Evolutionary conservation across 1,139 yeast species (phyloP).

Genomic region (Protomyces inouyei): DNA sequence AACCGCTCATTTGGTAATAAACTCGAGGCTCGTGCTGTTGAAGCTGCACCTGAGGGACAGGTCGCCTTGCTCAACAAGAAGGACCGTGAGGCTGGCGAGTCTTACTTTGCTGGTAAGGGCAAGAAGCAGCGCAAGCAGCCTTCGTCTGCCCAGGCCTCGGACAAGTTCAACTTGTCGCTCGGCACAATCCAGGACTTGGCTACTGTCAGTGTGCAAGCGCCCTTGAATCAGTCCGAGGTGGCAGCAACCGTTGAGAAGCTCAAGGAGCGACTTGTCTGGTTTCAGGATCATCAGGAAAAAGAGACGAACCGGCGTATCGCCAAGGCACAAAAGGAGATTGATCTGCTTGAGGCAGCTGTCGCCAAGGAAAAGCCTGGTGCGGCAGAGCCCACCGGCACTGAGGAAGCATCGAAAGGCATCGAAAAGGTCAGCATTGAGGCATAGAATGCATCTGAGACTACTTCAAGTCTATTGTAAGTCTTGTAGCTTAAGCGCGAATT

Average conservation of each 20-base stretch:
- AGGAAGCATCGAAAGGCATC: neutral
- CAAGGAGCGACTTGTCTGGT: slow-evolving; percentile 67
- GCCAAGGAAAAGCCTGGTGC: neutral
- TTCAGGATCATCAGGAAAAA: slow-evolving; percentile 69
- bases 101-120: slow-evolving; percentile 54
- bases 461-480: too few relatives aligned
- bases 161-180: slow-evolving; percentile 71
- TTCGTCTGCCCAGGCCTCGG: slow-evolving; percentile 35
- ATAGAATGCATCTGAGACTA: neutral
- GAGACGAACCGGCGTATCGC: slow-evolving; percentile 54
- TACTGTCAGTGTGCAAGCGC: slow-evolving; percentile 73
- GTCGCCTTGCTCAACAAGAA: slow-evolving; percentile 43
- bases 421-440: neutral
- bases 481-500: too few relatives aligned
- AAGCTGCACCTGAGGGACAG: slow-evolving; percentile 39
- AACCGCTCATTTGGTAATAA: slow-evolving; percentile 28
- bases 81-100: slow-evolving; percentile 57
- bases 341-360: slow-evolving; percentile 29
- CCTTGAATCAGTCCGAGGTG: slow-evolving; percentile 71
- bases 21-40: slow-evolving; percentile 37
- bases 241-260: slow-evolving; percentile 61
- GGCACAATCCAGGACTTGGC: slow-evolving; percentile 72
- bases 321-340: slow-evolving; percentile 35
- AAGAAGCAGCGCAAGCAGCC: slow-evolving; percentile 45
- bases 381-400: neutral